Percentiles rank a stretch among this genome's conserved stretches.
Evolutionary conservation across 306 rosid species (phyloP).

Genomic region (Castanospermum australe): DNA sequence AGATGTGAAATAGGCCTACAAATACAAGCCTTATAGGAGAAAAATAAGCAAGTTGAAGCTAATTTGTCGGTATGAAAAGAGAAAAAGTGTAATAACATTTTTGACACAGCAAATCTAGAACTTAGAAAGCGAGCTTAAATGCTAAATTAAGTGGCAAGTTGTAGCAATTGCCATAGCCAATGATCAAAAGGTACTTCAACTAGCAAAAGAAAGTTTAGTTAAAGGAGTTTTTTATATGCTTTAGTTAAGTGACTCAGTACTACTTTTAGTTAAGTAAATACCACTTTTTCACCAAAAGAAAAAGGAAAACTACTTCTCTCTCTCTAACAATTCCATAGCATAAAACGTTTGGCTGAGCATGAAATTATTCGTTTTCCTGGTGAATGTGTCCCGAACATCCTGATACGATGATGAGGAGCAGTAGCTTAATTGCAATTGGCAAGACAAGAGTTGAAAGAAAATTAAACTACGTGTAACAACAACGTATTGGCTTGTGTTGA

Average conservation of each 20-base stretch:
- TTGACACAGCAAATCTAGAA: not conserved
- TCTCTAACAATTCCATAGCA: no score
- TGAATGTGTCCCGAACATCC: not conserved
- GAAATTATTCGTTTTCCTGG: no score
- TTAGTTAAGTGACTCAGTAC: no score
- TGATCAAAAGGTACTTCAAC: not conserved
- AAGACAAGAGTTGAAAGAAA: not conserved
- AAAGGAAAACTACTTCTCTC: no score
- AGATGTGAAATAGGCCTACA: not conserved
- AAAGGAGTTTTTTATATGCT: not conserved
- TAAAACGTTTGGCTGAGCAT: no score
- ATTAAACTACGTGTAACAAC: not conserved
- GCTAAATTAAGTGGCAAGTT: not conserved
- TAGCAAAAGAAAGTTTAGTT: not conserved
- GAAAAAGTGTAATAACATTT: not conserved
- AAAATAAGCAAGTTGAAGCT: slow-evolving; percentile 15
- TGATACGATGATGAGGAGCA: not conserved
- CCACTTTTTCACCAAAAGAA: no score
- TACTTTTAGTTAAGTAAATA: no score
- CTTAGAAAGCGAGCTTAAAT: not conserved
- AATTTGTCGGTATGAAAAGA: slow-evolving; percentile 24
- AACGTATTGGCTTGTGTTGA: not conserved
- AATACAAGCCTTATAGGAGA: not conserved
- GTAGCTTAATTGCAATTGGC: not conserved
- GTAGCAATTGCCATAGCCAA: not conserved